Evolutionary conservation across 2,329 filamentous ascomycete genomes (phyloP), one percentile per base, ranked within the genome.

Genomic region (Calonectria hawksworthii): DNA sequence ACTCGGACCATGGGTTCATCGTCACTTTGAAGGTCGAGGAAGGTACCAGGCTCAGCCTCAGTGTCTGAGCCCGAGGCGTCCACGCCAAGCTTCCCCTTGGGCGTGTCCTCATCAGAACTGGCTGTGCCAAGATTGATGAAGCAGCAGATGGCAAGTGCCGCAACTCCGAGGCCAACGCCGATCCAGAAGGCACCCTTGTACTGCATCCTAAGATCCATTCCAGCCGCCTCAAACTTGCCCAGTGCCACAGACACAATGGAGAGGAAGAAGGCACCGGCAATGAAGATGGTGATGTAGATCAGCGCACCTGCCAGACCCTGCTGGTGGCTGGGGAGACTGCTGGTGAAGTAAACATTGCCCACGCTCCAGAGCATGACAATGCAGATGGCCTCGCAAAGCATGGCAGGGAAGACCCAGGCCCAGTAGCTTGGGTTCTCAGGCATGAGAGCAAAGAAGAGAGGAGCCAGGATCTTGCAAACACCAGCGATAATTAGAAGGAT

Each of bases 291-390:
- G 30, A 89, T 88, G 82, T 92, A 93, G 76, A 92, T 90, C 56
- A 94, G 81, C 0, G 91, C 92, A 3, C 92, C 93, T 0, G 92
- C 92, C 9, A 94, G 82, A 0, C 92, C 92, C 79, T 94, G 92
- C 75, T 89, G 87, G 18, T 87, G 84, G n/a, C 86, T 86, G 0
- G 92, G 91, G 50, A 94, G 82, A 18, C 87, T 89, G 0, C 91
- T 93, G 0, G 92, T 93, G 72, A 93, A 90, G 82, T 93, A 94
- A 66, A 94, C 89, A 76, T 92, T 93, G 28, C 91, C 88, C 1
- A 94, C 87, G 70, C 91, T 93, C 85, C 91, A 93, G 18, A 90
- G 90, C 56, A 93, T 88, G 77, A 94, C 92, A 68, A 94, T 91
- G 7, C 91, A 92, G n/a, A 93, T 85, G 0, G 92, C 93, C 28